Evolutionary conservation across 441 rosid genomes (phyloP), one percentile per base, ranked within the genome.

Genomic region (Syzygium malaccense): DNA sequence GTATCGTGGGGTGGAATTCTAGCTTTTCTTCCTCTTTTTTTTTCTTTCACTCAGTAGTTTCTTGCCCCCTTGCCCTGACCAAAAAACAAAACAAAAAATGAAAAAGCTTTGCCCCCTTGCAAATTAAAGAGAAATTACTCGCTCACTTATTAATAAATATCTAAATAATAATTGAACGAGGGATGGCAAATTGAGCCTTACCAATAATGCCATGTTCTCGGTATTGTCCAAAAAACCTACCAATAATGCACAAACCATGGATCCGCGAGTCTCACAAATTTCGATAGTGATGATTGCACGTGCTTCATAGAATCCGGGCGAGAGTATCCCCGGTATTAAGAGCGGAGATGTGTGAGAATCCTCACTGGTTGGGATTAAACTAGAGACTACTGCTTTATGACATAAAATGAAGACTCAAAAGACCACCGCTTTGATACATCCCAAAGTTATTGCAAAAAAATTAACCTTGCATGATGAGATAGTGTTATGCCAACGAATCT

Each of bases 341-440:
- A 1, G 33, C n/a, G 33, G 33, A 62, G 68, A 62, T 62, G 9
- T 14, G 33, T 62, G 32, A 62, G 19, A 6, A 62, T 62, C 10
- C 0, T 62, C 19, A 62, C 10, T 6, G 0, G 68, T 62, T 62
- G 33, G 68, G 68, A n/a, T 14, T 62, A 62, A 62, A 26, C 26
- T 26, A 17, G 64, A 58, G 30, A 12, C 17, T 6, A 1, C 30
- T 60, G 17, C 2, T 60, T 28, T 5, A 14, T 60, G 66, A 60
- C 32, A 28, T 60, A 60, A 2, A 60, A 60, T 28, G 32, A 4
- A 60, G 68, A 60, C 68, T 28, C 68, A 28, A 6, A n/a, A 62
- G 68, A 3, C 0, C 33, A 1, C 33, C 17, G 15, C 30, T 5
- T 58, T 0, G 7, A 58, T 0, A 58, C 4, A 28, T 26, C 30